Evolutionary conservation across 768 basidiomycete species (phyloP), one percentile per base, ranked within the genome.

Genomic region (Russula vinacea): DNA sequence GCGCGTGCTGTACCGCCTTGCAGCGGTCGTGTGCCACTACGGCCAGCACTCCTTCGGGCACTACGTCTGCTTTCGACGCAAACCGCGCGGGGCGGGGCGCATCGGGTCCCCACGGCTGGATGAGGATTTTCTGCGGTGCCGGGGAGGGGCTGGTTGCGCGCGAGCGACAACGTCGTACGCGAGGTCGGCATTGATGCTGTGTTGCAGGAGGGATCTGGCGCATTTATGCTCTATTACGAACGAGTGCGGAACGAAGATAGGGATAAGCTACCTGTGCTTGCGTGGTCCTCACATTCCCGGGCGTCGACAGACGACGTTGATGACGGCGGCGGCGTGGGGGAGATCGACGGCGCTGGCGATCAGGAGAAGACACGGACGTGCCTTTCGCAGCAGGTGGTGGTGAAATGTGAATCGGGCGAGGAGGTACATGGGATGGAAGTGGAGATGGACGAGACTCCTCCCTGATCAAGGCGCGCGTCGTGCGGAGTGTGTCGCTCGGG

Each of bases 191-290:
- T 94, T 58, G 85, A 89, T 76, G 78, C 78, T 59, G 91, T 92
- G 71, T 74, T 92, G 58, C 77, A 80, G 71, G 89, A 89, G 80
- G 89, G 87, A 58, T 78, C 82, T n/a, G 90, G 84, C 66, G 81
- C 79, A 19, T 96, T 98, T 74, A 92, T 99, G 90, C 80, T 98
- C 44, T 98, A 92, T 71, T 99, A 98, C 70, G 96, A 99, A 78
- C 83, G 86, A 51, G 78, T 87, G 24, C 44, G 42, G 24, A 40
- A 53, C 32, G 58, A 52, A 13, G 58, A 61, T 5, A 45, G 14
- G 16, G 58, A 61, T 5, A 45, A n/a, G 16, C 14, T 8, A 10
- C 8, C 52, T 5, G 16, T 29, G 17, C 29, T 33, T 10, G 22
- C 33, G 17, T 26, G 52, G 35, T 54, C 33, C 8, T 5, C 40